Evolutionary conservation across 2,329 filamentous ascomycete genomes (phyloP).

Genomic region (Dissoconium aciculare): DNA sequence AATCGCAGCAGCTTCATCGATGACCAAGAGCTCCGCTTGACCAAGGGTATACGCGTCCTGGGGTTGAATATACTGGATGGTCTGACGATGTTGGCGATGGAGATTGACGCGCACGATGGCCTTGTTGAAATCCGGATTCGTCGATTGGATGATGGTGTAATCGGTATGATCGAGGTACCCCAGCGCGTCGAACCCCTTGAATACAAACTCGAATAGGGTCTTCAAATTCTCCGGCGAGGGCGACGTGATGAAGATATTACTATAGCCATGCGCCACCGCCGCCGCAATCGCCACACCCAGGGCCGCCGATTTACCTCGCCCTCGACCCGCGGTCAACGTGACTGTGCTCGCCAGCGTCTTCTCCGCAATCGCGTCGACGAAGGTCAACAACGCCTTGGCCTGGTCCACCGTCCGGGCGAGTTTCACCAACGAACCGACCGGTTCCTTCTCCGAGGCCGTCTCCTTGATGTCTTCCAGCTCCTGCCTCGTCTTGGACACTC

Average conservation of each 20-base stretch:
- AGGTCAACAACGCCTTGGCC: constrained; percentile 89
- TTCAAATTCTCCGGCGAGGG: constrained; percentile 97
- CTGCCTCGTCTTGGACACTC: constrained; percentile 50
- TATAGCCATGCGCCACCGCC: constrained; percentile 89
- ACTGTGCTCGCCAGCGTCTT: constrained; percentile 93
- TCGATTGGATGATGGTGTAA: constrained; percentile 96
- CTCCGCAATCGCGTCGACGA: constrained; percentile 89
- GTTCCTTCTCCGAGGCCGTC: constrained; percentile 67
- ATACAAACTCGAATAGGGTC: constrained; percentile 94
- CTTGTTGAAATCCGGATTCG: constrained; percentile 97
- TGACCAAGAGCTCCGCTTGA: constrained; percentile 87
- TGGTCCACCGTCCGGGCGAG: constrained; percentile 87
- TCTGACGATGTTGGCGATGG: constrained; percentile 86
- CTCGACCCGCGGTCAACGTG: constrained; percentile 80
- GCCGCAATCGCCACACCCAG: constrained; percentile 88
- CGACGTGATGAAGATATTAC: constrained; percentile 98
- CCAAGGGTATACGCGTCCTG: constrained; percentile 91
- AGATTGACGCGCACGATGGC: constrained; percentile 95
- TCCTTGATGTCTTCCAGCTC: constrained; percentile 83
- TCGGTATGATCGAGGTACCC: constrained; percentile 90
- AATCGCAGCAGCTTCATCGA: constrained; percentile 94
- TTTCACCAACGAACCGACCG: constrained; percentile 68
- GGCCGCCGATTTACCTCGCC: constrained; percentile 91
- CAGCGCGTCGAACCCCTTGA: constrained; percentile 93
- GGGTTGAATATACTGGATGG: constrained; percentile 95